Evolutionary conservation across 352 stramenopile species (phyloP).

Genomic region (Globisporangium middletonii): DNA sequence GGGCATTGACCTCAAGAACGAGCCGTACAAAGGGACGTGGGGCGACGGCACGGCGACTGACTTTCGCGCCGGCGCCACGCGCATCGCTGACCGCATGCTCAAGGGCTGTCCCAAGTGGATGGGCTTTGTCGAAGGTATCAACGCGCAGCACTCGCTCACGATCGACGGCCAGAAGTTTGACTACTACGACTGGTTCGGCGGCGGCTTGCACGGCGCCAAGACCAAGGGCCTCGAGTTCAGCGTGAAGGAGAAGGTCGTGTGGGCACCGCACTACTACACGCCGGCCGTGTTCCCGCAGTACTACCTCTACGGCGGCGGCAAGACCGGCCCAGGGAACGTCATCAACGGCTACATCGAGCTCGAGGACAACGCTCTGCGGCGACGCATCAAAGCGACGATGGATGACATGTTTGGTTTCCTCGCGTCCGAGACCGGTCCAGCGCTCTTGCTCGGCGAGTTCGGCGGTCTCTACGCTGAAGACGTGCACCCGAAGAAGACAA

Average conservation of each 20-base stretch:
- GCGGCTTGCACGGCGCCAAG: constrained; percentile 25
- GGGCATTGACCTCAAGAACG: constrained; percentile 37
- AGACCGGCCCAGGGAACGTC: neutral
- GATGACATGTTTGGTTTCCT: constrained; percentile 38
- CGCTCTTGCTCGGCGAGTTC: constrained; percentile 30
- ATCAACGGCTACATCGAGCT: constrained; percentile 26
- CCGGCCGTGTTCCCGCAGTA: constrained; percentile 24
- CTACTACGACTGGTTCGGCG: constrained; percentile 40
- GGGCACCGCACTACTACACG: constrained; percentile 33
- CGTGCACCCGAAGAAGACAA: constrained; percentile 22
- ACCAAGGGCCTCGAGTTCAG: constrained; percentile 15
- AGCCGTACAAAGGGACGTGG: constrained; percentile 29
- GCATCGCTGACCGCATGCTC: constrained; percentile 29
- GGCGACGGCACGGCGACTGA: constrained; percentile 21
- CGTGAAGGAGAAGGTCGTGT: constrained; percentile 25
- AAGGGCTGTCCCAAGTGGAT: constrained; percentile 30
- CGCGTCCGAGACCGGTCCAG: constrained; percentile 15
- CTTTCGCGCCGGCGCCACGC: constrained; percentile 19
- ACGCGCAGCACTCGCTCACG: constrained; percentile 16
- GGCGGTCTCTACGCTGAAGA: constrained; percentile 25
- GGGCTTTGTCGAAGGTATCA: constrained; percentile 34
- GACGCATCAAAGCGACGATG: constrained; percentile 21
- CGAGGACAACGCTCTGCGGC: constrained; percentile 16
- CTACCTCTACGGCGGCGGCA: constrained; percentile 25
- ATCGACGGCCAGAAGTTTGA: constrained; percentile 21